phyloP scores from a whole-genome alignment of 2,329 filamentous ascomycete species.

The Penicillium thymicola region DNA sequence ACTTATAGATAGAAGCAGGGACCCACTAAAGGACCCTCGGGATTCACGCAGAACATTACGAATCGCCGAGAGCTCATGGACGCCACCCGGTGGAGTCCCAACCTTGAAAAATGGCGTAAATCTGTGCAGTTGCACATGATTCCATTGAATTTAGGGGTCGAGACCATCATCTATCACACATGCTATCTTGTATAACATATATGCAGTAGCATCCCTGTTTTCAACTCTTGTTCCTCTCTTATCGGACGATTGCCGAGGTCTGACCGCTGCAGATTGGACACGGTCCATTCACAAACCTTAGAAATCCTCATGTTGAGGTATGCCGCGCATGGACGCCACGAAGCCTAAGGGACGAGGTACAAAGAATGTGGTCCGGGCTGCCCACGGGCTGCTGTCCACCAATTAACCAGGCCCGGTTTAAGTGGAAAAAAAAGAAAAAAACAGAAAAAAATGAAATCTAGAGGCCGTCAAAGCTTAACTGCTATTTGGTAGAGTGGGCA shows the following conservation, averaged over 20 bases:
- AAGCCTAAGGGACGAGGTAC: slow-evolving; percentile 76
- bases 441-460: no score
- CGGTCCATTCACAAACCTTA: slow-evolving; percentile 64
- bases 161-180: neutral
- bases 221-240: neutral
- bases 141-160: neutral
- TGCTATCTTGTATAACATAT: neutral
- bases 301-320: slow-evolving; percentile 69
- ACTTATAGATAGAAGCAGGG: slow-evolving; percentile 18
- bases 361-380: slow-evolving; percentile 71
- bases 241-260: neutral
- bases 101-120: neutral
- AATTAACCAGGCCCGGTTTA: slow-evolving; percentile 52
- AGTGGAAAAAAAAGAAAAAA: neutral
- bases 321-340: slow-evolving; percentile 82
- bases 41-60: slow-evolving; percentile 10
- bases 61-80: slow-evolving; percentile 11
- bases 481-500: slow-evolving; percentile 53
- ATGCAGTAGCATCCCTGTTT: neutral
- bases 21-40: slow-evolving; percentile 3
- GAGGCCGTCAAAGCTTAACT: neutral
- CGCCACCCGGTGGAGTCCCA: slow-evolving; percentile 9
- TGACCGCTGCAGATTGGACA: slow-evolving; percentile 41
- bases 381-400: slow-evolving; percentile 63
- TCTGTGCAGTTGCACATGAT: slow-evolving; percentile 2